Evolutionary conservation across 306 rosid genomes (phyloP).

Genomic region (Comarum palustre): DNA sequence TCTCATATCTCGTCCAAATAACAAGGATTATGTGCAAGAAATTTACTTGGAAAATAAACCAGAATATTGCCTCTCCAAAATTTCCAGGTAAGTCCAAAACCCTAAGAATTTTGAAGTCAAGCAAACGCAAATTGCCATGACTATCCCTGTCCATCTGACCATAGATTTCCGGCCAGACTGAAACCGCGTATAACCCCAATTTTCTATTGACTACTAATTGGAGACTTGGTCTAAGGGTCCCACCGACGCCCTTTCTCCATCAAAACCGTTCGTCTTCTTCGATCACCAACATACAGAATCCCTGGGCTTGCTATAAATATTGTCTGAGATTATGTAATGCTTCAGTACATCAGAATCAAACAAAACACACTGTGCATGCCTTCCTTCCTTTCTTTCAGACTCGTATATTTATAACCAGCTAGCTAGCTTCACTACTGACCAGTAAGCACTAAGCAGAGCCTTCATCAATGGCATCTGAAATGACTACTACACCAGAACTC

Average conservation of each 20-base stretch:
- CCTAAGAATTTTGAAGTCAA: conserved; percentile 18
- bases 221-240: conserved; percentile 32
- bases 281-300: conserved; percentile 10
- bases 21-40: neutral
- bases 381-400: neutral
- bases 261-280: neutral
- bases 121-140: neutral
- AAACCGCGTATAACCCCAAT: conserved; percentile 11
- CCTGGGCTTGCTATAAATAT: conserved; percentile 9
- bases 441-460: neutral
- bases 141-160: conserved; percentile 5
- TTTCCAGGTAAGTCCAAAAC: conserved; percentile 48
- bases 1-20: neutral
- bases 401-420: neutral
- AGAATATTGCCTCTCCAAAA: conserved; percentile 7
- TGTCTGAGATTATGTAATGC: neutral
- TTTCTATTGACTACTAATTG: neutral
- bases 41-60: conserved; percentile 10
- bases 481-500: conserved; percentile 44
- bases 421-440: neutral
- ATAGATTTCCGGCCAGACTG: conserved; percentile 23
- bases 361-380: conserved; percentile 2
- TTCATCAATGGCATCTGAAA: conserved; percentile 26
- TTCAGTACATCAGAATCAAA: conserved; percentile 8
- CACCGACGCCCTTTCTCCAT: neutral